These are phyloP conservation scores for Penicillium pulvis DNA, from an alignment of 495 filamentous ascomycete species.

Conservation along the genomic window DNA sequence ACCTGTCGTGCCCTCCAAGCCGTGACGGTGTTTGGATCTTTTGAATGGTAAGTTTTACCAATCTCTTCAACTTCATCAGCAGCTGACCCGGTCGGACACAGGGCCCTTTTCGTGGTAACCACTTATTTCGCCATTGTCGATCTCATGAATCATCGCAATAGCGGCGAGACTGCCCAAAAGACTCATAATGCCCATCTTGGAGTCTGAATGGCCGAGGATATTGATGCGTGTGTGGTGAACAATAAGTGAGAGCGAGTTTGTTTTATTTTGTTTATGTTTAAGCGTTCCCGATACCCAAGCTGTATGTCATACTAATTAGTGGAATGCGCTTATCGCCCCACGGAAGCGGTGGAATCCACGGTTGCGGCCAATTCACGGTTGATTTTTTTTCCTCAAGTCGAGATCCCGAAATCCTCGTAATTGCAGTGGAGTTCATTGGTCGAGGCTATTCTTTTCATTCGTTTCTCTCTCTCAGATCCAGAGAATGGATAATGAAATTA, in stretches of 20 bases:
- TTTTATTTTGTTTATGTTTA: neutral
- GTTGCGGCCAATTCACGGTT: neutral
- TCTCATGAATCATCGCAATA: slow-evolving; percentile 19
- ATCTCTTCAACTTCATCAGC: neutral
- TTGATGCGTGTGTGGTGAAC: too few relatives aligned
- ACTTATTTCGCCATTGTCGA: slow-evolving; percentile 27
- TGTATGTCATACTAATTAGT: slow-evolving; percentile 1
- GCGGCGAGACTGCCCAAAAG: slow-evolving; percentile 25
- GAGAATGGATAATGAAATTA: too few relatives aligned
- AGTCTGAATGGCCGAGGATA: slow-evolving; percentile 9
- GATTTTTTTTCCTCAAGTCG: too few relatives aligned
- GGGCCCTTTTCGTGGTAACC: slow-evolving; percentile 55
- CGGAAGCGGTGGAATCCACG: neutral
- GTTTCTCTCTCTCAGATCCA: too few relatives aligned
- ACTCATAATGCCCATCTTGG: slow-evolving; percentile 28
- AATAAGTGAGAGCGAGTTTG: neutral
- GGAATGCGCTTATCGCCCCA: neutral
- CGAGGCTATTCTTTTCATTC: too few relatives aligned
- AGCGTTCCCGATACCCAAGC: neutral
- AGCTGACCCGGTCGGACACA: slow-evolving; percentile 21
- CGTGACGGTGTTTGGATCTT: slow-evolving; percentile 54
- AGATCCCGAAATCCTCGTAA: too few relatives aligned
- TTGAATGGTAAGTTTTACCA: slow-evolving; percentile 53
- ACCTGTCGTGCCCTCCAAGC: slow-evolving; percentile 54
- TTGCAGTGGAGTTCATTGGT: too few relatives aligned